Evolutionary conservation across 164 flowering plant species (phyloP).

Genomic region (Euptelea pleiosperma): DNA sequence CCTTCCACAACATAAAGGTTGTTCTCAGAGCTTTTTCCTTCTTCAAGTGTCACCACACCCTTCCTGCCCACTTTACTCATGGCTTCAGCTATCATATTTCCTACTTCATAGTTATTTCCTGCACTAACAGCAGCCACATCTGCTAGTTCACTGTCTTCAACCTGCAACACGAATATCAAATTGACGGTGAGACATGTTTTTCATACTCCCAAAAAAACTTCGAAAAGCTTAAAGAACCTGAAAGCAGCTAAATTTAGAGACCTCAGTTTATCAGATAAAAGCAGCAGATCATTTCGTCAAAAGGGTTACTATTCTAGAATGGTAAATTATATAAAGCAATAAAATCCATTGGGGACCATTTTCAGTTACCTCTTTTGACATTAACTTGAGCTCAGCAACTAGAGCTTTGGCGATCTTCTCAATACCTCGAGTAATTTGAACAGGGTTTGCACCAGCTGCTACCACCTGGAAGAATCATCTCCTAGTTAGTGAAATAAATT

Average conservation of each 20-base stretch:
- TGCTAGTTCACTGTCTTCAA: slow-evolving; percentile 95
- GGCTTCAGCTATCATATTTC: slow-evolving; percentile 96
- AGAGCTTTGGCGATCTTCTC: slow-evolving; percentile 92
- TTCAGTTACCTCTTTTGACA: slow-evolving; percentile 80
- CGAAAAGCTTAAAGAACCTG: too few relatives aligned
- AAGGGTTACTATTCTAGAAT: too few relatives aligned
- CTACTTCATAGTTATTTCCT: slow-evolving; percentile 91
- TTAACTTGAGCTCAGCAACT: slow-evolving; percentile 70
- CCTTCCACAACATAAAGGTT: slow-evolving; percentile 90
- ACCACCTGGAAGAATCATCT: slow-evolving; percentile 58
- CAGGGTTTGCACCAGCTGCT: slow-evolving; percentile 99
- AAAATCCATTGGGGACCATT: too few relatives aligned
- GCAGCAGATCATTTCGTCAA: too few relatives aligned
- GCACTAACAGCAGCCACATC: slow-evolving; percentile 99
- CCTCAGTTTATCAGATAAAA: too few relatives aligned
- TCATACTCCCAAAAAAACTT: neutral
- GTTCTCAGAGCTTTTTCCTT: slow-evolving; percentile 97
- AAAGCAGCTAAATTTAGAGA: too few relatives aligned
- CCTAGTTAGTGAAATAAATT: neutral
- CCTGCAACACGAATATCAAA: slow-evolving; percentile 36
- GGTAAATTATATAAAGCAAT: neutral
- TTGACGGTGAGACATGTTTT: too few relatives aligned
- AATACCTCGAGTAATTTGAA: slow-evolving; percentile 90
- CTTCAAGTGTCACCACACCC: slow-evolving; percentile 98
- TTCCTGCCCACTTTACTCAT: slow-evolving; percentile 91